These are phyloP conservation scores for Barbarea vulgaris DNA, from an alignment of 345 rosid genomes.

Conservation along the genomic window DNA sequence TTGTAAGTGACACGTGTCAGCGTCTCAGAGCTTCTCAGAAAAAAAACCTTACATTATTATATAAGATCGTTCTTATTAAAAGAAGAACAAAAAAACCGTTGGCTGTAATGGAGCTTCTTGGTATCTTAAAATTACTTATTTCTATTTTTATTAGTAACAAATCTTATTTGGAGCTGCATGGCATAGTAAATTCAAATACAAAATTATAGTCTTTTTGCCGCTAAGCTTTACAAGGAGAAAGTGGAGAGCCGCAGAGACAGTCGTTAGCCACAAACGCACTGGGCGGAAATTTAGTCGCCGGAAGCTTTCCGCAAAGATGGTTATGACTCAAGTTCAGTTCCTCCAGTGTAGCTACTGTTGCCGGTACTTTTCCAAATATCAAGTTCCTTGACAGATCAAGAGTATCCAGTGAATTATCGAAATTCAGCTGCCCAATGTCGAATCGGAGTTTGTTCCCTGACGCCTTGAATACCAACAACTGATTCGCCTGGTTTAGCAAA, in stretches of 20 bases:
- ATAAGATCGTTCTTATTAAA: too few species aligned
- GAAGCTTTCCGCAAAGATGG: not conserved
- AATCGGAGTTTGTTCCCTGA: constrained; percentile 2
- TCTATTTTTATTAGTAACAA: too few species aligned
- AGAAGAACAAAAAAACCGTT: too few species aligned
- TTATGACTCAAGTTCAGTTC: not conserved
- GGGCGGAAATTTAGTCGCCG: not conserved
- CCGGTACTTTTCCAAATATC: not conserved
- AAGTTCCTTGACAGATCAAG: not conserved
- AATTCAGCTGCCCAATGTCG: not conserved
- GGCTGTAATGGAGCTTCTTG: too few species aligned
- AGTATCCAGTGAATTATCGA: not conserved
- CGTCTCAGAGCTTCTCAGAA: too few species aligned
- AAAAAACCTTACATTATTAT: too few species aligned
- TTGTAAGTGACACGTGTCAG: too few species aligned
- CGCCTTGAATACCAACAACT: not conserved
- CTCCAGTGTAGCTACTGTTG: not conserved
- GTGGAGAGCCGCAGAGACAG: not conserved
- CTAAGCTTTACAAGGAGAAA: not conserved
- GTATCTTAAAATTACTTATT: too few species aligned
- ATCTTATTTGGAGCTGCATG: too few species aligned
- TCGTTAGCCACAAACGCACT: not conserved
- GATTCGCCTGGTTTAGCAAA: too few species aligned
- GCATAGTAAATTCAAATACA: not conserved
- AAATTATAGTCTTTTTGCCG: not conserved